Evolutionary conservation across 129 eudicot species (phyloP), one percentile per base, ranked within the genome.

Genomic region (Cynara cardunculus): DNA sequence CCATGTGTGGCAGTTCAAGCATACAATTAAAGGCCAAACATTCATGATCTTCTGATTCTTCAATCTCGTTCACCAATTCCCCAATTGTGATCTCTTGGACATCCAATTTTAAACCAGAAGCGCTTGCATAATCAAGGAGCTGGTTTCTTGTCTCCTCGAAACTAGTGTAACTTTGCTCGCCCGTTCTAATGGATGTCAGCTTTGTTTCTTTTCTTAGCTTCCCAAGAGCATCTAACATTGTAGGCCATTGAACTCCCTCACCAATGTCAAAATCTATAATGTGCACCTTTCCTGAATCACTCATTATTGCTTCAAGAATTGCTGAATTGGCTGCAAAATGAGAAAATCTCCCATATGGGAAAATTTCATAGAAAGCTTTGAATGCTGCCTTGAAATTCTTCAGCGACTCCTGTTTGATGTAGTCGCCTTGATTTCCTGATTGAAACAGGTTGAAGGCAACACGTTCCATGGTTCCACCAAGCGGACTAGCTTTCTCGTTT

Each of bases 161-260:
- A 11, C 49, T 34, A 32, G 37, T 64, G 75, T 84, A 66, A 32
- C 24, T 73, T 61, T 49, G 59, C 25, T 84, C 83, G n/a, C 80
- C 86, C 2, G 24, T 19, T 80, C 69, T 85, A 24, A 89, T 19
- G 5, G 87, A 81, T 83, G 91, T 89, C 74, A 91, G 46, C 70
- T 74, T 85, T 12, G 86, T 8, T 0, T 44, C 80, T 59, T 68
- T 86, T 67, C 72, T 22, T 39, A 70, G 65, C 25, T 78, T 32
- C 64, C 88, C 73, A 37, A 89, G 73, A 27, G 88, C 89, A 71
- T 88, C 92, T 16, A 89, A 80, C 74, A 92, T 22, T 13, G 88
- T 49, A 72, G 92, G 83, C 97, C 94, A 92, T 31, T 92, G 92
- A 31, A 88, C 74, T 35, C 92, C 92, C 26, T 84, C 86, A 73